phyloP scores from a whole-genome alignment of 768 basidiomycete species.

The Rhodotorula diobovata region DNA sequence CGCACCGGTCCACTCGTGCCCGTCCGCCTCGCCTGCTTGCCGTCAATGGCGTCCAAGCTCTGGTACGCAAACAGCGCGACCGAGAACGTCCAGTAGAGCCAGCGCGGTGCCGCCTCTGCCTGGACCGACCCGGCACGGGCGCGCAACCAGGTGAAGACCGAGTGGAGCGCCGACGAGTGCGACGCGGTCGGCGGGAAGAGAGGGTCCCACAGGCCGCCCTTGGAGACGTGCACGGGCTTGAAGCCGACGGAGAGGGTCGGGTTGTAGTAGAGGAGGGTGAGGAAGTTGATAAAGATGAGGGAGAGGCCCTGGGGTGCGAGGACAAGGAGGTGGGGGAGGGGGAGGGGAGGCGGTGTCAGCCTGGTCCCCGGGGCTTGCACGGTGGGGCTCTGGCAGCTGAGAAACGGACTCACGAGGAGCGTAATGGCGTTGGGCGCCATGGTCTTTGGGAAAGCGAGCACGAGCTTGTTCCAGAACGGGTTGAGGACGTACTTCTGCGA shows the following conservation, averaged over 20 bases:
- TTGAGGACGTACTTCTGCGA: slow-evolving; percentile 38
- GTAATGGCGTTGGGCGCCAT: slow-evolving; percentile 43
- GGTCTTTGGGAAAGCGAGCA: slow-evolving; percentile 31
- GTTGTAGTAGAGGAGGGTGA: slow-evolving; percentile 77
- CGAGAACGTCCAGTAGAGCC: slow-evolving; percentile 92
- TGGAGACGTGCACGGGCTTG: slow-evolving; percentile 40
- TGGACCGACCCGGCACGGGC: neutral
- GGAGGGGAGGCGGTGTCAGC: neutral
- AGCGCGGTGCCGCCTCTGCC: slow-evolving; percentile 54
- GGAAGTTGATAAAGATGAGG: slow-evolving; percentile 77
- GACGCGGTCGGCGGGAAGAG: slow-evolving; percentile 37
- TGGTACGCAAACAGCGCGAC: slow-evolving; percentile 87
- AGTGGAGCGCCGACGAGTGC: slow-evolving; percentile 10
- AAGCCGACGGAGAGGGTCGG: slow-evolving; percentile 50
- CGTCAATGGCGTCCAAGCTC: slow-evolving; percentile 80
- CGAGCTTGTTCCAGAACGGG: slow-evolving; percentile 40
- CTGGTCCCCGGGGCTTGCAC: too few relatives aligned
- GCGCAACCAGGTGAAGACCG: neutral
- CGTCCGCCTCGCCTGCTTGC: slow-evolving; percentile 90
- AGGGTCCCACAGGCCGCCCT: slow-evolving; percentile 42
- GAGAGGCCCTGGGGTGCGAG: slow-evolving; percentile 55
- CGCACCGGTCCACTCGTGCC: slow-evolving; percentile 84
- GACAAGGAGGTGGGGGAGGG: neutral
- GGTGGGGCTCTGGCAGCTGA: neutral
- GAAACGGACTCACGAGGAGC: slow-evolving; percentile 3